Evolutionary conservation across 2,329 filamentous ascomycete species (phyloP), one percentile per base, ranked within the genome.

Genomic region (Westerdykella sp.): DNA sequence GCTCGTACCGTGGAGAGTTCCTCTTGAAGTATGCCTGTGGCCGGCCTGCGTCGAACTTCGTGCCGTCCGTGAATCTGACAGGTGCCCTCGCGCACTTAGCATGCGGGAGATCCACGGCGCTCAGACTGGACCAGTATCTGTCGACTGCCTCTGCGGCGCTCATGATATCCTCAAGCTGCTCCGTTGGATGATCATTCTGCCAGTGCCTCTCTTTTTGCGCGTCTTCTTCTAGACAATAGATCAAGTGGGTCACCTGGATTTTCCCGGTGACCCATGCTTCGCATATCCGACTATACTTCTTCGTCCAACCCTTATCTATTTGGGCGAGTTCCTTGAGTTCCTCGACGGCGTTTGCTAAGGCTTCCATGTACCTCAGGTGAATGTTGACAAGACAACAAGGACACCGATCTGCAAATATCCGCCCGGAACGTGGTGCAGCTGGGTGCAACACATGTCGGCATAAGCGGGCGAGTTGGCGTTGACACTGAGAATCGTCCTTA

Each of bases 1-100:
- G 53, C 23, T 62, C 54, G 30, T 63, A 63, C n/a, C 60, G 56
- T 11, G 51, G 55, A 4, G 56, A 60, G 35, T 47, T 50, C 34
- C 50, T 48, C 39, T 54, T 51, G 16, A 58, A 63, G 42, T 61
- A 62, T 11, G 46, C 46, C 39, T 50, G 42, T 2, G 55, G 50
- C 15, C 60, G 50, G 12, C 59, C 51, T 1, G 45, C 46, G 13
- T 47, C 41, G 18, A 60, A 60, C 14, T 46, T 44, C 2, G 59
- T 63, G 21, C 52, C 51, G 51, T 48, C 49, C 21, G 34, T 4
- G 25, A 32, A 16, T 16, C 39, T n/a, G 25, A 32, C 30, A 18
- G 14, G 16, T 9, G 25, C 18, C 25, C 25, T 28, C 25, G 7
- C 18, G 34, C 18, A 10, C 18, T 14, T 35, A 10, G 13, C 34